Conservation (phyloP, 768 basidiomycete genomes). For the Pulveroboletus sp. region DNA sequence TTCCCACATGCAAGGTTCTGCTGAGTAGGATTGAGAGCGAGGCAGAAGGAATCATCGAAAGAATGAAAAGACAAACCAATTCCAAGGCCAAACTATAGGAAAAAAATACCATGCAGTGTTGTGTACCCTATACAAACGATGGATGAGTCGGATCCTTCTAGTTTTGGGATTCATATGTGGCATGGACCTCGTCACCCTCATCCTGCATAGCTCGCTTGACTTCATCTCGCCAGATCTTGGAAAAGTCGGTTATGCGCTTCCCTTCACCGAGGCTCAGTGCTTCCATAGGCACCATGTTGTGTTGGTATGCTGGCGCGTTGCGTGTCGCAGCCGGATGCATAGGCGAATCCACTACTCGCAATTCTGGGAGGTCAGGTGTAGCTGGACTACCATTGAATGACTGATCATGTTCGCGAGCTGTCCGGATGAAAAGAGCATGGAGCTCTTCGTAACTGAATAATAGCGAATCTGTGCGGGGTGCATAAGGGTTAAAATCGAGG, state of each 20-base stretch:
- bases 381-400: not conserved
- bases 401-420: constrained; percentile 1
- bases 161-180: not conserved
- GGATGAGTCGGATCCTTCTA: not conserved
- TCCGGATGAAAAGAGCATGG: constrained; percentile 30
- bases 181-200: constrained; percentile 1
- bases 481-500: constrained; percentile 89
- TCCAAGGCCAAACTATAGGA: constrained; percentile 20
- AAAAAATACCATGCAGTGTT: not conserved
- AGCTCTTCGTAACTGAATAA: constrained; percentile 84
- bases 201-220: constrained; percentile 34
- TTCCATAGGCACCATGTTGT: constrained; percentile 91
- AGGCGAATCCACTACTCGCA: constrained; percentile 69
- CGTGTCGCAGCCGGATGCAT: constrained; percentile 62
- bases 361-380: constrained; percentile 31
- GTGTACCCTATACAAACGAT: not conserved
- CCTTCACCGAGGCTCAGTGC: constrained; percentile 78
- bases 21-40: constrained; percentile 67
- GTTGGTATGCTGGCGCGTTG: constrained; percentile 71
- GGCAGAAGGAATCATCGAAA: constrained; percentile 60
- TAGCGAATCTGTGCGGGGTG: constrained; percentile 79
- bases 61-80: constrained; percentile 32
- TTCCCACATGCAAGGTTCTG: constrained; percentile 75
- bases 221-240: constrained; percentile 56
- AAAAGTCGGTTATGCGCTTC: constrained; percentile 66